These are phyloP conservation scores for Mycena metata DNA, from an alignment of 768 basidiomycete species.

Conservation along the genomic window DNA sequence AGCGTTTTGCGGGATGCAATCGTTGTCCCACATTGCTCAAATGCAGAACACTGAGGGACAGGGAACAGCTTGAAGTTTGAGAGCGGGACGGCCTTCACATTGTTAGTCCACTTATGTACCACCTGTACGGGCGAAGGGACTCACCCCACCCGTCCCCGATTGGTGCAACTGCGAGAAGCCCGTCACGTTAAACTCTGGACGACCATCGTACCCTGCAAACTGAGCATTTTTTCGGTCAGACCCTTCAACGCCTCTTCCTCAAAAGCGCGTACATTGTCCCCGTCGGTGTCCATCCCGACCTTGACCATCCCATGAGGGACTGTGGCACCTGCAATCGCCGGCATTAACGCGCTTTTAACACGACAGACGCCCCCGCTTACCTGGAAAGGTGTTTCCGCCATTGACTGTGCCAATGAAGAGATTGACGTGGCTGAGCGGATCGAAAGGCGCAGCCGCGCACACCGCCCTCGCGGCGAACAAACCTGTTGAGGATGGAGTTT, in stretches of 20 bases:
- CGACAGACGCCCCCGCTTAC: slow-evolving; percentile 45
- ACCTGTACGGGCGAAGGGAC: slow-evolving; percentile 29
- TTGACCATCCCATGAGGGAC: slow-evolving; percentile 81
- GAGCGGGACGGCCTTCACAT: slow-evolving; percentile 60
- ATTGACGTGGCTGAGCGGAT: slow-evolving; percentile 53
- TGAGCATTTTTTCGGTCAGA: slow-evolving; percentile 35
- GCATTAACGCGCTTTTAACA: slow-evolving; percentile 9
- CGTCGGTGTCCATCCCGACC: slow-evolving; percentile 76
- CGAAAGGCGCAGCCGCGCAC: slow-evolving; percentile 15
- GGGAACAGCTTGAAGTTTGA: slow-evolving; percentile 76
- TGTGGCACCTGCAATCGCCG: slow-evolving; percentile 64
- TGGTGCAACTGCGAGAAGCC: slow-evolving; percentile 78
- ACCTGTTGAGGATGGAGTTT: too few relatives aligned
- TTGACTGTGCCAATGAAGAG: slow-evolving; percentile 76
- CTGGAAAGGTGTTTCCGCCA: slow-evolving; percentile 77
- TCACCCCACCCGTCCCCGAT: slow-evolving; percentile 71
- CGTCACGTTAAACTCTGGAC: slow-evolving; percentile 58
- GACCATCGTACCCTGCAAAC: slow-evolving; percentile 65
- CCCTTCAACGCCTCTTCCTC: neutral
- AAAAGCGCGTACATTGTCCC: slow-evolving; percentile 61
- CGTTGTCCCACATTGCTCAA: slow-evolving; percentile 66
- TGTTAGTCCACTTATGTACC: neutral
- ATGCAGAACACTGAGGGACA: slow-evolving; percentile 61
- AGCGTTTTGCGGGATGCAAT: slow-evolving; percentile 60
- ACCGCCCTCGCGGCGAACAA: slow-evolving; percentile 10